A percentile compares a stretch with the other conserved stretches of the same genome.
phyloP scores from a whole-genome alignment of 179 eudicot genomes.

The Spergularia azorica region DNA sequence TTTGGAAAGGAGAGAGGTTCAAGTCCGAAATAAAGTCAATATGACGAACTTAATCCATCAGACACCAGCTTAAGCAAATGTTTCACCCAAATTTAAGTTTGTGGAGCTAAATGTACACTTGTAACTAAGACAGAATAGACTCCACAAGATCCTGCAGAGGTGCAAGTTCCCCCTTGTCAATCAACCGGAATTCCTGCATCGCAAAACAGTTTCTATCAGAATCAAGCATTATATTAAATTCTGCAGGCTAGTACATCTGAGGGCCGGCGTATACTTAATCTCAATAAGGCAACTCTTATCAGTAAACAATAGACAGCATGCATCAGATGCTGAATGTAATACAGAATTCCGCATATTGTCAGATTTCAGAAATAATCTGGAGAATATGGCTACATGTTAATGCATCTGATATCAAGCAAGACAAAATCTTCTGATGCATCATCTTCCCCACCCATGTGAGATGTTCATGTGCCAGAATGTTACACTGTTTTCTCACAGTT shows the following conservation, averaged over 20 bases:
- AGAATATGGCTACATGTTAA: background rate
- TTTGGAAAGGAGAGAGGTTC: conserved; percentile 13
- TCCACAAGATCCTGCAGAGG: conserved; percentile 93
- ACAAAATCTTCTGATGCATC: no score
- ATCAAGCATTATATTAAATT: background rate
- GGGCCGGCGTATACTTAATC: no score
- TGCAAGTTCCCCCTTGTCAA: conserved; percentile 91
- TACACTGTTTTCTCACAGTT: conserved; percentile 14
- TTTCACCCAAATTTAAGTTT: conserved; percentile 6
- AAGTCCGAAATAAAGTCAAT: background rate
- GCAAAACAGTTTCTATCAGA: conserved; percentile 2
- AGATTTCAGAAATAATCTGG: background rate
- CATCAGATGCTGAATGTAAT: background rate
- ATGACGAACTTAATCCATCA: conserved; percentile 16
- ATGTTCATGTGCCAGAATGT: conserved; percentile 23
- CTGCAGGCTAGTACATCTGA: no score
- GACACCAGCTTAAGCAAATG: conserved; percentile 21
- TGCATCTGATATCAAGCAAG: background rate
- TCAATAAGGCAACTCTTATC: background rate
- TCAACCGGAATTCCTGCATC: conserved; percentile 79
- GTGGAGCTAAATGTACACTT: conserved; percentile 19
- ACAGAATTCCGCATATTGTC: background rate
- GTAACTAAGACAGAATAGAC: conserved; percentile 46
- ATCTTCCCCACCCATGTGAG: conserved; percentile 23
- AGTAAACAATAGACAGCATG: background rate